A percentile compares a stretch with the other conserved stretches of the same genome.
Conservation (phyloP, 345 rosid genomes). For the Salix brachista region DNA sequence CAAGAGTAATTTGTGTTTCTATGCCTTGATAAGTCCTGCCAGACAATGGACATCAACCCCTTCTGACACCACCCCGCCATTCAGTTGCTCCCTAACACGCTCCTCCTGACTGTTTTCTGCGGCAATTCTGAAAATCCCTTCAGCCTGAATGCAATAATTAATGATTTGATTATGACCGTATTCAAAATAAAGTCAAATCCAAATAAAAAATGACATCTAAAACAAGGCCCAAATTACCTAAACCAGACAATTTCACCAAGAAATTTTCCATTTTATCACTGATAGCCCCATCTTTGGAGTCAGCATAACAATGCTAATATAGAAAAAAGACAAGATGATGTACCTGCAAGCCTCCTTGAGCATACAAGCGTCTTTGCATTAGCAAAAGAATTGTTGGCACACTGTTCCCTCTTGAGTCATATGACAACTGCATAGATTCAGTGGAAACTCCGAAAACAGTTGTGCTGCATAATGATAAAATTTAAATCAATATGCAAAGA, state of each 20-base stretch:
- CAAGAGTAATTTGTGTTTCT: background rate
- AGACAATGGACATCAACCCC: slow-evolving; percentile 31
- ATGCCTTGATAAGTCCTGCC: slow-evolving; percentile 37
- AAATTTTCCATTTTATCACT: background rate
- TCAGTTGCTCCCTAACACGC: slow-evolving; percentile 31
- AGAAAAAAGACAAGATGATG: slow-evolving; percentile 1
- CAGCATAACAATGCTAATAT: background rate
- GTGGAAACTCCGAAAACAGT: slow-evolving; percentile 40
- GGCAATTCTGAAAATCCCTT: slow-evolving; percentile 34
- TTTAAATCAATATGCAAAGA: background rate
- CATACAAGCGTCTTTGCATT: slow-evolving; percentile 28
- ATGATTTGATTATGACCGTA: background rate
- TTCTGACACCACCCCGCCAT: slow-evolving; percentile 29
- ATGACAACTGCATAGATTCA: slow-evolving; percentile 36
- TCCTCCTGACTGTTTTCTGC: slow-evolving; percentile 37
- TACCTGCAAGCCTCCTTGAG: slow-evolving; percentile 34
- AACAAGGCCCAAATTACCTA: background rate
- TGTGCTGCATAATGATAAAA: slow-evolving; percentile 19
- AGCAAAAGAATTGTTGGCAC: slow-evolving; percentile 34
- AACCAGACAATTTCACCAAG: background rate
- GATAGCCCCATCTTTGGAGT: background rate
- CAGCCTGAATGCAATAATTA: slow-evolving; percentile 25
- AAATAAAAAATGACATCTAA: background rate
- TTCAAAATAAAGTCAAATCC: background rate
- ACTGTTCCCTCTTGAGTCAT: slow-evolving; percentile 31